Evolutionary conservation across 371 early-diverging fungal species (phyloP), one percentile per base, ranked within the genome.

Genomic region (Mortierella sp.): DNA sequence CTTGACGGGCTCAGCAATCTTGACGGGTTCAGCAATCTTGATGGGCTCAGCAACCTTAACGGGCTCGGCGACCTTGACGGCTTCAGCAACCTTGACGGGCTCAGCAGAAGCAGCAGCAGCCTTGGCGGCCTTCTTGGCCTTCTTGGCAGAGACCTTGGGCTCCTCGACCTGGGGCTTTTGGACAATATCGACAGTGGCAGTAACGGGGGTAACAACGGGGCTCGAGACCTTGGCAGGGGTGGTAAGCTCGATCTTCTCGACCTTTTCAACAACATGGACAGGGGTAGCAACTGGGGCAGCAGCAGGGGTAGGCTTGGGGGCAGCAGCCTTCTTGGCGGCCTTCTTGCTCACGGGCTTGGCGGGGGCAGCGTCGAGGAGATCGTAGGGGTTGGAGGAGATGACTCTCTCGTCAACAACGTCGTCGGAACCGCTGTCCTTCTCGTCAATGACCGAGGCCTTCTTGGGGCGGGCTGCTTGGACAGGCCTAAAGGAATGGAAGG

Each of bases 301-400:
- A 40, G 63, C 66, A 55, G 64, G 64, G 37, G 50, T 53, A 65
- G 69, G 22, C 31, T 50, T 45, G 24, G 66, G 26, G 43, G 77
- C 48, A 22, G 65, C 29, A 40, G 66, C 75, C 70, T 82, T 82
- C 78, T 82, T 82, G 52, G 76, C 68, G 29, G 64, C 73, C 75
- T 77, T 78, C 71, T 72, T 77, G 55, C 41, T 74, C 40, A 69
- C 64, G 45, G 75, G 0, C 68, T 70, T 70, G 64, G 16, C 61
- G 39, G 74, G 71, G 13, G 80, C 16, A 29, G 76, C 73, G 44
- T 80, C 68, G 47, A 80, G 55, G 24, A 80, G 74, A 63, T 81
- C 82, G 44, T 63, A 81, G 39, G 82, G 82, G 74, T 81, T 81
- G 52, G 74, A 68, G 26, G 82, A 81, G 41, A 81, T 41, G 48